Evolutionary conservation across 495 filamentous ascomycete species (phyloP), one percentile per base, ranked within the genome.

Genomic region (Xylaria castorea): DNA sequence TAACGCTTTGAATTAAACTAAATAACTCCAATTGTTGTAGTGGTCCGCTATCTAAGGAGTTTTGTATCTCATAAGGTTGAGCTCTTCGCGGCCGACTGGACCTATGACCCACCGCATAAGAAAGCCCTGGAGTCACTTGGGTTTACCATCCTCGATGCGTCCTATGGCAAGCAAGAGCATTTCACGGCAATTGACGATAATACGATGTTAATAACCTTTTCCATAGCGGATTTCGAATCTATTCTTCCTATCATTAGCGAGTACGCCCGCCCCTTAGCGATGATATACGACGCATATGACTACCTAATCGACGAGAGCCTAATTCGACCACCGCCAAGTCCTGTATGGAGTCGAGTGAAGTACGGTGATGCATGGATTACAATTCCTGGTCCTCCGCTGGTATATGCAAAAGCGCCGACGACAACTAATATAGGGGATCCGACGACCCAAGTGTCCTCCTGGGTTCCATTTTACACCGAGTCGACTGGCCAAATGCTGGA

Each of bases 71-170:
- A 66, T n/a, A 20, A 57, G 1, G 27, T 71, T n/a, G 50, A 71
- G 22, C 61, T 71, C 11, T 71, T 58, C 34, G 61, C 61, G 3
- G 70, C 62, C 46, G 70, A 71, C 32, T 71, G 70, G 61, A 46
- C 16, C 18, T 71, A 71, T 6, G 70, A 71, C 50, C 0, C 20
- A 42, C 8, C 38, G 30, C 61, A 71, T 20, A 9, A 57, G 51
- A 5, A 44, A 11, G 61, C 50, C 12, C 18, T 66, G 12, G 48
- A 60, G 48, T 34, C 14, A 12, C 20, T 66, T 42, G 70, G 51
- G 4, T 72, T 72, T 42, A 55, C 25, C 3, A 11, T 72, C 6
- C 40, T 72, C 34, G 18, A 67, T 22, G 40, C 50, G 1, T 50
- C 27, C 1, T 46, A 46, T n/a, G 51, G 53, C 7, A 60, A 36